Evolutionary conservation across 305 asterid species (phyloP), one percentile per base, ranked within the genome.

Genomic region (Rubia peregrina): DNA sequence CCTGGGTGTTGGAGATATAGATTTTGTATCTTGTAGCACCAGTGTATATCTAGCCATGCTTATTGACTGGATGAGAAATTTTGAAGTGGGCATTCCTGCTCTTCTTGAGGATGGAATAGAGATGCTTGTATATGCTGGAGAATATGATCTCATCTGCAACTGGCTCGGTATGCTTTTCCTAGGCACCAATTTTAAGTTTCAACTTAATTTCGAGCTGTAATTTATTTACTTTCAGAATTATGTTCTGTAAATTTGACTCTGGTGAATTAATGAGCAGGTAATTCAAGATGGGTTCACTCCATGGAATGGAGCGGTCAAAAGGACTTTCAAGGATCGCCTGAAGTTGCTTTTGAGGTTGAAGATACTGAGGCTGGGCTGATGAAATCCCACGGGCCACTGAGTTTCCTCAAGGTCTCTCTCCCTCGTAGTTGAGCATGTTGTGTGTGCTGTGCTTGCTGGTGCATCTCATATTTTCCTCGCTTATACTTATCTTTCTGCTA

Each of bases 241-340:
- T 40, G 48, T 68, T 48, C n/a, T 55, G 41, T 33, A 57, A 3
- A 4, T 2, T 33, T 19, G 38, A 46, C 14, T 46, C 9, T 60
- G 48, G 62, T 69, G 65, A 42, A 59, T 19, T 62, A 42, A 64
- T 48, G 74, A 49, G 75, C 84, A 91, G 98, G 98, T 74, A 93
- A 91, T 77, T 91, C 97, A 57, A 93, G 98, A 75, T 93, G 98
- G 98, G 98, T 93, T 78, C 96, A 93, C 66, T 95, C 96, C 63
- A 93, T 93, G 98, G 80, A 89, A 81, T 93, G 98, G 98, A 85
- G 83, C 76, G 95, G 97, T 69, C 86, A 87, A 77, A 80, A 89
- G 49, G 95, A 85, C 75, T 93, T 91, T 46, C 76, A 56, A 65
- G 80, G 85, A 60, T 79, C 96, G 65, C 51, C 90, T 41, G 95